Evolutionary conservation across 164 flowering plant species (phyloP).

Genomic region (Nymphaea thermarum): DNA sequence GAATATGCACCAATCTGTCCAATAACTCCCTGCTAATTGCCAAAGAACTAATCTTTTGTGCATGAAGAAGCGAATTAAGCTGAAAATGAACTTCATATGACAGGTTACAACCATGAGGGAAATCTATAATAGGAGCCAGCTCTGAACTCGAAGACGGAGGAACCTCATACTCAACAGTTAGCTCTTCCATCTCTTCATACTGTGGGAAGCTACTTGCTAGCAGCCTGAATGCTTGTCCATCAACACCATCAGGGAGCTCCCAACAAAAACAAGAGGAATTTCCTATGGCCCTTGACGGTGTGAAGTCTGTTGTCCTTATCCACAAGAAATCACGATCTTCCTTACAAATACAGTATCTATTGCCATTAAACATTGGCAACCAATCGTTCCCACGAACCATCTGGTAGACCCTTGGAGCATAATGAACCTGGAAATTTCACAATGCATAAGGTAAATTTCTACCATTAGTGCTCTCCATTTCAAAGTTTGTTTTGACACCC

Average conservation of each 20-base stretch:
- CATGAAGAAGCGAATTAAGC: conserved; percentile 75
- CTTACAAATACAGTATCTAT: conserved; percentile 63
- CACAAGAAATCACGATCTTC: conserved; percentile 64
- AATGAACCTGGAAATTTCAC: conserved; percentile 36
- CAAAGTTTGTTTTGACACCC: too few species aligned
- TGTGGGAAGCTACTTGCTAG: conserved; percentile 33
- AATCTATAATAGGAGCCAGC: conserved; percentile 55
- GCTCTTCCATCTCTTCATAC: conserved; percentile 18
- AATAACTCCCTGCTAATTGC: conserved; percentile 38
- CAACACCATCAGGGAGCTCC: conserved; percentile 32
- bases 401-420: conserved; percentile 67
- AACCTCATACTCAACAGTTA: conserved; percentile 27
- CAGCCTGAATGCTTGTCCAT: not conserved
- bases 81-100: conserved; percentile 72
- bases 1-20: conserved; percentile 38
- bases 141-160: conserved; percentile 27
- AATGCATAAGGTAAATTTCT: too few species aligned
- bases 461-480: too few species aligned
- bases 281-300: conserved; percentile 55
- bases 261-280: conserved; percentile 56
- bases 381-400: conserved; percentile 40
- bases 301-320: conserved; percentile 95
- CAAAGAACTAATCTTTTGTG: conserved; percentile 51
- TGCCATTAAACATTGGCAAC: conserved; percentile 27
- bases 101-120: conserved; percentile 19